Conservation (phyloP, 257 asterid species). For the Catharanthus roseus region DNA sequence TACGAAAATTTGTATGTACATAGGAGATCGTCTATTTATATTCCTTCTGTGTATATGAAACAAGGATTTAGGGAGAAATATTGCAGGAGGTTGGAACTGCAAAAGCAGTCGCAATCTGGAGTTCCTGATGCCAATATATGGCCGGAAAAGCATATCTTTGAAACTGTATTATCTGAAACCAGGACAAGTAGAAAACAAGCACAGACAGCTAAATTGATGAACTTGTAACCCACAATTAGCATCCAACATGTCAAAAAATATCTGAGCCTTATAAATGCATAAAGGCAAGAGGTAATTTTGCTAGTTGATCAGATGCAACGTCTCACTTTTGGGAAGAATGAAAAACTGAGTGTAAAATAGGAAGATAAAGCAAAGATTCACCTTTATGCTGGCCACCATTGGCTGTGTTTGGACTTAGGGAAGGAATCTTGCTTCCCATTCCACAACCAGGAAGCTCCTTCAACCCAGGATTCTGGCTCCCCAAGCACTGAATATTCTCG, state of each 20-base stretch:
- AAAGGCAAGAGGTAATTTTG: not conserved
- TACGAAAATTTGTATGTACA: no score
- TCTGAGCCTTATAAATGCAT: not conserved
- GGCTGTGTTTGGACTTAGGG: constrained; percentile 28
- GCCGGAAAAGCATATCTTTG: constrained; percentile 4
- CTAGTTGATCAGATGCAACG: constrained; percentile 2
- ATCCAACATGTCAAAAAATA: not conserved
- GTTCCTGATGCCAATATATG: not conserved
- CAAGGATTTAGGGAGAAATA: not conserved
- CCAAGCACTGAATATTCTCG: constrained; percentile 55
- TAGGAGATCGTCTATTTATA: no score
- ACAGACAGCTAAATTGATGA: not conserved
- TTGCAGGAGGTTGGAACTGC: not conserved
- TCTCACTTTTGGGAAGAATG: not conserved
- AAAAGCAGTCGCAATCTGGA: not conserved
- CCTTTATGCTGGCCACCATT: constrained; percentile 49
- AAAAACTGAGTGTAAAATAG: not conserved
- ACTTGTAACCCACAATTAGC: not conserved
- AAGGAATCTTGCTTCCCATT: constrained; percentile 22
- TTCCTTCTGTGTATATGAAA: not conserved
- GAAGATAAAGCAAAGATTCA: constrained; percentile 17
- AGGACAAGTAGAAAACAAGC: not conserved
- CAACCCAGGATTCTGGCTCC: constrained; percentile 35
- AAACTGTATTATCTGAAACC: not conserved
- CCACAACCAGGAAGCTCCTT: constrained; percentile 48